phyloP scores from a whole-genome alignment of 148 eudicot genomes.

The Vaccinium macrocarpon region DNA sequence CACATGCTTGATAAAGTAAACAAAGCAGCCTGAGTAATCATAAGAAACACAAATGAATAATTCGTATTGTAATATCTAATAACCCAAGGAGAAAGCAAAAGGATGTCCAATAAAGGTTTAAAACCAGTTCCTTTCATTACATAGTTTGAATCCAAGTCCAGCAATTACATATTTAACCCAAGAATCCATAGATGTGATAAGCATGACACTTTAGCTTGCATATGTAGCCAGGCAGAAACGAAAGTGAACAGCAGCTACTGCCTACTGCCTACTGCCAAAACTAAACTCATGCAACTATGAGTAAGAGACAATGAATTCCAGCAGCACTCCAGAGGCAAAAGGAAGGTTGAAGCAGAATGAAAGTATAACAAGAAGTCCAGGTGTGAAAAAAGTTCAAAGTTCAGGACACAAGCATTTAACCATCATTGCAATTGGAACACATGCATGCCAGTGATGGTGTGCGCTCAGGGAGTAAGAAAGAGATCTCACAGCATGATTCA shows the following conservation, averaged over 20 bases:
- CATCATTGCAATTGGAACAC: not conserved
- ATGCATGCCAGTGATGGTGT: not conserved
- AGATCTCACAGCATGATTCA: conserved; percentile 5
- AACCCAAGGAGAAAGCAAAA: not conserved
- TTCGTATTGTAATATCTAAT: not conserved
- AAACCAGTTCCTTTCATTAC: not conserved
- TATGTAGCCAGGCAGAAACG: not conserved
- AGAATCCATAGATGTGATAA: not conserved
- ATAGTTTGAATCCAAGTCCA: not conserved
- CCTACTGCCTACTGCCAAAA: not conserved
- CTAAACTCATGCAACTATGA: not conserved
- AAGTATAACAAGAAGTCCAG: not conserved
- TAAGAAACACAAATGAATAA: conserved; percentile 6
- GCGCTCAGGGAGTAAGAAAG: not conserved
- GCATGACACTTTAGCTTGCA: conserved; percentile 1
- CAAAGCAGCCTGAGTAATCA: not conserved
- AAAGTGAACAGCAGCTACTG: not conserved
- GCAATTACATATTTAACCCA: not conserved
- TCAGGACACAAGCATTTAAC: not conserved
- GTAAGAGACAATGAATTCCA: not conserved
- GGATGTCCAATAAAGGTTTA: not conserved
- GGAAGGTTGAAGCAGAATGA: not conserved
- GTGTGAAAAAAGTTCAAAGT: not conserved
- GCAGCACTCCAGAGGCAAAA: not conserved
- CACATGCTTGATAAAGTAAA: not conserved